Evolutionary conservation across 768 basidiomycete species (phyloP).

Genomic region (Hortiboletus flavorubellus): DNA sequence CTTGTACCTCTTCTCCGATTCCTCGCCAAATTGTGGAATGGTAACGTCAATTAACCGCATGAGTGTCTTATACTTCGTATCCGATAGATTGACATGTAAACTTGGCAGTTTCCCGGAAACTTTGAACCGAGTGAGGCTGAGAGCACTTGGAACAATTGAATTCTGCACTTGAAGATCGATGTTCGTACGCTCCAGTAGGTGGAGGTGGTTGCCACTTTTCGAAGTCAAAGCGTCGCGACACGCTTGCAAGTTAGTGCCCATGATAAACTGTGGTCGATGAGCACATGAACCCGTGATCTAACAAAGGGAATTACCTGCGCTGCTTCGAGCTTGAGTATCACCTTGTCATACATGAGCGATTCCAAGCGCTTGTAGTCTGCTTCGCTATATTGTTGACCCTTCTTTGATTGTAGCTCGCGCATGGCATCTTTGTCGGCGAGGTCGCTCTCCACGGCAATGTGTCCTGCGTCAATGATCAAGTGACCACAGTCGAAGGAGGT

Average conservation of each 20-base stretch:
- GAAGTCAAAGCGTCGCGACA: constrained; percentile 77
- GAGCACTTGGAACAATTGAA: constrained; percentile 83
- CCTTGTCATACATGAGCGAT: constrained; percentile 92
- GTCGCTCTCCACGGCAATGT: constrained; percentile 90
- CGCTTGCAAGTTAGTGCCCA: constrained; percentile 78
- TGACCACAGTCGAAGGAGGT: constrained; percentile 76
- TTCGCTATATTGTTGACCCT: constrained; percentile 79
- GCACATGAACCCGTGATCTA: background rate
- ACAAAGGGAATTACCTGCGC: constrained; percentile 66
- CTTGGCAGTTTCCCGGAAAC: constrained; percentile 84
- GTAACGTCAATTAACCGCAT: constrained; percentile 91
- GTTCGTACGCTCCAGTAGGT: constrained; percentile 89
- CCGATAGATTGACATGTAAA: constrained; percentile 86
- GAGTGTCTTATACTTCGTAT: constrained; percentile 85
- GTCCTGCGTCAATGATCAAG: constrained; percentile 92
- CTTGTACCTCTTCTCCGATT: constrained; percentile 23
- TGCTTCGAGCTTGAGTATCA: constrained; percentile 75
- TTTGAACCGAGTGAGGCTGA: constrained; percentile 85
- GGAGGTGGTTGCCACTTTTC: constrained; percentile 56
- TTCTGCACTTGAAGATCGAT: constrained; percentile 87
- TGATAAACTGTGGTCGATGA: constrained; percentile 61
- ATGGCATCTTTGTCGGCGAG: constrained; percentile 82
- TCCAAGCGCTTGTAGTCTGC: constrained; percentile 85
- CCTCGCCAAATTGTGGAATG: constrained; percentile 76
- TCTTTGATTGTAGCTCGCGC: constrained; percentile 74